phyloP scores from a whole-genome alignment of 805 yeast genomes.

The Saccharomycopsis malanga region DNA sequence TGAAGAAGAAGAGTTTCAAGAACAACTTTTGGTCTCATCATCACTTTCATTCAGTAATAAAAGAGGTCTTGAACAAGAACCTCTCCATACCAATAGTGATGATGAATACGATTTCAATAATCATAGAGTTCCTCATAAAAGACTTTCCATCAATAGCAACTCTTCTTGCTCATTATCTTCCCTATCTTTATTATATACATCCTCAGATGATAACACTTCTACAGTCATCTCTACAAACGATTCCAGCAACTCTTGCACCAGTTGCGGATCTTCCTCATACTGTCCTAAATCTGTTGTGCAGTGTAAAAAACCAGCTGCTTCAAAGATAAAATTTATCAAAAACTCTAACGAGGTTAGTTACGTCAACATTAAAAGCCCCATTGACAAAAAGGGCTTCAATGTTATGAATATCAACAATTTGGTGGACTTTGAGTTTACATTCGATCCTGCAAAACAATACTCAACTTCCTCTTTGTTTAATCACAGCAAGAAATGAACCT shows the following conservation, averaged over 20 bases:
- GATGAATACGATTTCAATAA: not conserved
- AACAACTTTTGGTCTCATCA: not conserved
- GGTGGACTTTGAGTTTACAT: slow-evolving; percentile 12
- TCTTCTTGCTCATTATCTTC: slow-evolving; percentile 9
- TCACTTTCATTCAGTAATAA: not conserved
- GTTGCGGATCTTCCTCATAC: not conserved
- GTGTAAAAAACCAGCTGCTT: not conserved
- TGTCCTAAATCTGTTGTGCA: not conserved
- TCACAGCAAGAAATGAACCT: no score
- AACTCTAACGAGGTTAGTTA: not conserved
- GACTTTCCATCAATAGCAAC: not conserved
- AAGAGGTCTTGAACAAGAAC: not conserved
- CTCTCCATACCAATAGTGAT: not conserved
- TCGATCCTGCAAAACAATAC: slow-evolving; percentile 4
- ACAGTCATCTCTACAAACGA: not conserved
- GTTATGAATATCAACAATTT: slow-evolving; percentile 4
- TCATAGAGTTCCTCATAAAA: no score
- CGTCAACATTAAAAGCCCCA: not conserved
- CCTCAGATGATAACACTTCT: not conserved
- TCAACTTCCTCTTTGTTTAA: slow-evolving; percentile 3
- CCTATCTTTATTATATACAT: not conserved
- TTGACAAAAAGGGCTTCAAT: not conserved
- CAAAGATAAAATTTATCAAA: not conserved
- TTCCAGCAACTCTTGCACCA: not conserved
- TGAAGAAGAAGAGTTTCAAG: not conserved